Evolutionary conservation across 345 rosid genomes (phyloP).

Genomic region (Eucalyptus leucophloia): DNA sequence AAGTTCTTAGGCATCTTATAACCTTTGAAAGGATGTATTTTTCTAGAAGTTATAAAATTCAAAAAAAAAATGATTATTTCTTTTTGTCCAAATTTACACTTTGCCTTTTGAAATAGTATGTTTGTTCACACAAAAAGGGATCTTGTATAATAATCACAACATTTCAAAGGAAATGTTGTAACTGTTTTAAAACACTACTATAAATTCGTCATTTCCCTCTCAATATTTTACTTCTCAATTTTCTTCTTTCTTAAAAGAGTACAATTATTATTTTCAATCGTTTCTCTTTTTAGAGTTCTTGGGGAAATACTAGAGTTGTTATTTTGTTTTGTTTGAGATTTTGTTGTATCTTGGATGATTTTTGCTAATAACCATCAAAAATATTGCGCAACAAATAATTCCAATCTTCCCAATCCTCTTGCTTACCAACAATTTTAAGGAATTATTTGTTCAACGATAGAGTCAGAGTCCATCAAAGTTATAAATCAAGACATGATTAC

Average conservation of each 20-base stretch:
- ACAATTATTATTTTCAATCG: background rate
- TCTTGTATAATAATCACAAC: no score
- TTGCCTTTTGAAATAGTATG: background rate
- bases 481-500: background rate
- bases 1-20: background rate
- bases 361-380: no score
- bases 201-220: no score
- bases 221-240: background rate
- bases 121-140: background rate
- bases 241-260: background rate
- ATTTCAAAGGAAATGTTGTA: no score
- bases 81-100: background rate
- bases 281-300: background rate
- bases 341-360: no score
- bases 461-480: background rate
- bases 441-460: background rate
- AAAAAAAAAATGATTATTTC: no score
- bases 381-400: background rate
- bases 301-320: background rate
- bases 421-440: background rate
- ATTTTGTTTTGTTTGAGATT: no score
- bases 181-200: no score
- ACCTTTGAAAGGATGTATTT: background rate
- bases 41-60: background rate
- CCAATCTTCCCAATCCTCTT: background rate